Conservation (phyloP, 2,329 filamentous ascomycete genomes). For the Penicillium brasilianum region DNA sequence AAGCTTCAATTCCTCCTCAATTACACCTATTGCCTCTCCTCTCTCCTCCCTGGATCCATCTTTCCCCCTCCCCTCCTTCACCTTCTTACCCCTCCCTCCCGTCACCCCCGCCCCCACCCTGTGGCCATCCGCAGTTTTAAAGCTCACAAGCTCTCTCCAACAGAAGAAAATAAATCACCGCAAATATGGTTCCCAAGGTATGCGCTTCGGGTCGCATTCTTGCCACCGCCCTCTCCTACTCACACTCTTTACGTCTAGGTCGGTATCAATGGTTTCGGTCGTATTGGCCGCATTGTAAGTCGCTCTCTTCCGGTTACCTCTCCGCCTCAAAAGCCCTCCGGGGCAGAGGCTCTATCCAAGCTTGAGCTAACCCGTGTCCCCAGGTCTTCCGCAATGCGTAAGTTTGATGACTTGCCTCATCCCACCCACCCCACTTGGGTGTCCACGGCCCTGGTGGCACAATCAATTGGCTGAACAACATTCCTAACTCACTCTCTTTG, state of each 20-base stretch:
- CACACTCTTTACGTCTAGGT: conserved; percentile 59
- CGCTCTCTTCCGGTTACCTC: conserved; percentile 2
- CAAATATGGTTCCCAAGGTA: conserved; percentile 47
- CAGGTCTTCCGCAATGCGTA: conserved; percentile 94
- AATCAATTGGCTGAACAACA: conserved; percentile 12
- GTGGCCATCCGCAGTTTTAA: conserved; percentile 10
- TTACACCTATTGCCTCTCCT: neutral
- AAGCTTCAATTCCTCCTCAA: conserved; percentile 5
- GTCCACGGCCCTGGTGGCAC: neutral
- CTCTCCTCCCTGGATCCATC: conserved; percentile 8
- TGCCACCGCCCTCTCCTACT: neutral
- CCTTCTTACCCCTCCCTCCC: conserved; percentile 8
- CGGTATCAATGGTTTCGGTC: conserved; percentile 99
- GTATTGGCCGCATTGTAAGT: conserved; percentile 89
- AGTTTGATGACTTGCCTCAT: conserved; percentile 46
- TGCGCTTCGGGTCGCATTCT: conserved; percentile 11
- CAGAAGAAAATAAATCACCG: conserved; percentile 32
- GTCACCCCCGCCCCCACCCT: neutral
- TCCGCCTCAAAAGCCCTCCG: neutral
- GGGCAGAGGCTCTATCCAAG: conserved; percentile 1
- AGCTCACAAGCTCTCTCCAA: conserved; percentile 37
- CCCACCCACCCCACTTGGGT: neutral
- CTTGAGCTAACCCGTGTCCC: conserved; percentile 31
- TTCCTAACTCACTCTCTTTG: conserved; percentile 24
- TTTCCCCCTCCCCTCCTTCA: conserved; percentile 8